phyloP scores from a whole-genome alignment of 2,329 filamentous ascomycete genomes.

The Calonectria henricotiae region DNA sequence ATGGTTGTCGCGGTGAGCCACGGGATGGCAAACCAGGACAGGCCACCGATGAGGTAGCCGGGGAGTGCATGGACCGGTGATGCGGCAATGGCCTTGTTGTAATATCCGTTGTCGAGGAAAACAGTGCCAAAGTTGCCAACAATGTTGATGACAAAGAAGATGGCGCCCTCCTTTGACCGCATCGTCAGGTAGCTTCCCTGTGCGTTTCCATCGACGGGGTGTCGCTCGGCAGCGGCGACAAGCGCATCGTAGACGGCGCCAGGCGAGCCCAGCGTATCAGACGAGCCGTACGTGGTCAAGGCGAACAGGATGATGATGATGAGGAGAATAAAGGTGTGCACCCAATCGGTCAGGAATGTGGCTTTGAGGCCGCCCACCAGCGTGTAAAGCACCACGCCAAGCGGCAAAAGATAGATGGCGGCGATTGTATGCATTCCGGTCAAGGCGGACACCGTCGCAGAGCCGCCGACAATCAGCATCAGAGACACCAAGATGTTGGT shows the following conservation, averaged over 20 bases:
- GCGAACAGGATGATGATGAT: conserved; percentile 91
- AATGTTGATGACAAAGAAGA: conserved; percentile 93
- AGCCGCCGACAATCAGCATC: conserved; percentile 89
- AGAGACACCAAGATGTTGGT: conserved; percentile 91
- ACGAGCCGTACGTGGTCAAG: conserved; percentile 85
- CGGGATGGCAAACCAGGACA: conserved; percentile 94
- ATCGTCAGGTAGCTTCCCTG: conserved; percentile 91
- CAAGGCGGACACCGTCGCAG: conserved; percentile 69
- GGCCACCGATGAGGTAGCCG: conserved; percentile 88
- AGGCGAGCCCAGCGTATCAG: conserved; percentile 81
- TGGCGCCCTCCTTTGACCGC: conserved; percentile 79
- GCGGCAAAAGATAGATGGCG: conserved; percentile 86
- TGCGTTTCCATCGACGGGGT: conserved; percentile 86
- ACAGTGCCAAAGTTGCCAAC: conserved; percentile 89
- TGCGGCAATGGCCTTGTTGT: conserved; percentile 94
- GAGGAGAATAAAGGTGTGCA: conserved; percentile 88
- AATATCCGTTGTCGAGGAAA: conserved; percentile 91
- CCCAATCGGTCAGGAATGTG: conserved; percentile 88
- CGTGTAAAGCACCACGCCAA: conserved; percentile 83
- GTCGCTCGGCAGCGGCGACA: conserved; percentile 75
- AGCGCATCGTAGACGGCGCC: conserved; percentile 85
- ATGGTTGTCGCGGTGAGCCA: conserved; percentile 92
- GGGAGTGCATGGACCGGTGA: conserved; percentile 89
- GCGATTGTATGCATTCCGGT: conserved; percentile 75
- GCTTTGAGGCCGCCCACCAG: conserved; percentile 86